Percentiles rank a stretch among this genome's conserved stretches.
These are phyloP conservation scores for Tieghemiomyces parasiticus DNA, from an alignment of 192 early-diverging fungal species.

Conservation along the genomic window DNA sequence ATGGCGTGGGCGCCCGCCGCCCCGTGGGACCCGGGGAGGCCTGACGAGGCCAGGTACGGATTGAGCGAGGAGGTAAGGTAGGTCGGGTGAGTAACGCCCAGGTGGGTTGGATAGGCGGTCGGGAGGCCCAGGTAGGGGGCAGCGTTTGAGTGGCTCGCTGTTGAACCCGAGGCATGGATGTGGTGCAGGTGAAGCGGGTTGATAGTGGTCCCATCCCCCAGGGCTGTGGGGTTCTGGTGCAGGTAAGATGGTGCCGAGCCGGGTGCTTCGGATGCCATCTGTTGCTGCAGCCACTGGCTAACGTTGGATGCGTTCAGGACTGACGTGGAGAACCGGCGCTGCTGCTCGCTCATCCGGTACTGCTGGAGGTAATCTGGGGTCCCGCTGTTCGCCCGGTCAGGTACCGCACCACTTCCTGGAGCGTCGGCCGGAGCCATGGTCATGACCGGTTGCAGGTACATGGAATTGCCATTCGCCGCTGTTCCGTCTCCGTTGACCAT, in stretches of 20 bases:
- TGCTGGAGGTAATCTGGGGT: slow-evolving; percentile 8
- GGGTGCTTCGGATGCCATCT: background rate
- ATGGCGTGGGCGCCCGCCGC: background rate
- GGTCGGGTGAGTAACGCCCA: background rate
- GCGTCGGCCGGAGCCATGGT: too few relatives aligned
- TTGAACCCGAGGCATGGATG: background rate
- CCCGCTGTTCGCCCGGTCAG: background rate
- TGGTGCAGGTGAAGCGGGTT: slow-evolving; percentile 3
- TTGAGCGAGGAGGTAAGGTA: background rate
- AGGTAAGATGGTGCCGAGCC: background rate
- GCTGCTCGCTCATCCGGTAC: slow-evolving; percentile 7
- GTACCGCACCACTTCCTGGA: too few relatives aligned
- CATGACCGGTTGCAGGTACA: background rate
- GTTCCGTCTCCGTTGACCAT: background rate
- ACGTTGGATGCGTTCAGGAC: slow-evolving; percentile 1
- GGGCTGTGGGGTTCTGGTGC: background rate
- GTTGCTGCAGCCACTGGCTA: slow-evolving; percentile 8
- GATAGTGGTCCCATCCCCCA: background rate
- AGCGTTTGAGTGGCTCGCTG: background rate
- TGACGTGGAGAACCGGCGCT: slow-evolving; percentile 9
- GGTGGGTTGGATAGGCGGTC: background rate
- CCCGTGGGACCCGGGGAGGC: background rate
- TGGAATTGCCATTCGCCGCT: background rate
- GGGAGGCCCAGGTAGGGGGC: background rate
- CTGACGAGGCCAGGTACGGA: background rate